Base-by-base conservation (phyloP, 176 grass and related monocot genomes). In the Oryza meyeriana region DNA sequence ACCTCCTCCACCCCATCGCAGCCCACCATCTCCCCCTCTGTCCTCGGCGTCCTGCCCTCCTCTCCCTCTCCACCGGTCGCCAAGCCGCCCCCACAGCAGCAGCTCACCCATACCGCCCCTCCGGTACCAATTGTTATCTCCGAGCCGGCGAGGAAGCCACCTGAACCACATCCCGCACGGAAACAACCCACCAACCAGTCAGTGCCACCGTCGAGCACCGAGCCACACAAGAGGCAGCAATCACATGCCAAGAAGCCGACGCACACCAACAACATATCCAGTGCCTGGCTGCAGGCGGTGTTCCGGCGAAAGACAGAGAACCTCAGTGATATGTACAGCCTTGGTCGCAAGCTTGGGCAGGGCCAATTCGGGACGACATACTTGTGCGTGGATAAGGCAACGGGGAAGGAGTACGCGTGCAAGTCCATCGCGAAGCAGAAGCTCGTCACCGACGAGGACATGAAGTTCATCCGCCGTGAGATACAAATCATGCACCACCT, bases 401-500 rank as follows among this genome's bases (percentile, higher is more conserved):
- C 83, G 8, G 78, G 78, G 2, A 27, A 16, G 2, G 91, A 93
- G 84, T 87, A 81, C 71, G 87, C 91, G 26, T 93, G 91, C 87
- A 93, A 93, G 76, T 89, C 87, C 26, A 87, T 93, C 72, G 87
- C 87, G 25, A 93, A 89, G 84, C 81, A 84, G 77, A 93, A 93
- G 91, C 91, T 89, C 7, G 31, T 89, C 42, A 89, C 83, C 1
- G 78, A 86, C 45, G 78, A 89, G 73, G 88, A 85, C 73, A 82
- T 89, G 11, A 82, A 89, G 88, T 83, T 85, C 83, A 78, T 89
- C 22, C 78, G 73, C 0, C 83, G 78, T 6, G 88, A 89, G 83
- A 89, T 89, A 83, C 83, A 85, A 83, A 89, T 89, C 72, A 89
- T 89, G 88, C 83, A 89, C 88, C 88, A 89, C 88, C 83, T 89